A percentile compares a stretch with the other conserved stretches of the same genome.
phyloP scores from a whole-genome alignment of 306 rosid genomes.

The Mimosa bimucronata region DNA sequence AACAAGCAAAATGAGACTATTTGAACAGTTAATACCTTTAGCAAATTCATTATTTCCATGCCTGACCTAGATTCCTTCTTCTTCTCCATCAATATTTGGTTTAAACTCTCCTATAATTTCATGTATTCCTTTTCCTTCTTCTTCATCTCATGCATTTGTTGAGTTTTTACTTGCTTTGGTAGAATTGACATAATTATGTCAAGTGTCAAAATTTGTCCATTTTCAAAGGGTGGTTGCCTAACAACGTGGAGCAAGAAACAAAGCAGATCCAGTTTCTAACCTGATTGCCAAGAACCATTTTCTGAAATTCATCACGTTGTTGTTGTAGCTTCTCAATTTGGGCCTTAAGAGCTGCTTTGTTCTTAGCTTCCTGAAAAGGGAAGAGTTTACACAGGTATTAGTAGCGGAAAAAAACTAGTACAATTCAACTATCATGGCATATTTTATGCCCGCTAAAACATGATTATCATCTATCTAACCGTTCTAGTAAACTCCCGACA shows the following conservation, averaged over 20 bases:
- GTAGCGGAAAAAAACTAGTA: neutral
- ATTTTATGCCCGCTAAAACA: slow-evolving; percentile 17
- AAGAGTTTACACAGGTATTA: slow-evolving; percentile 33
- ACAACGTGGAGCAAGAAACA: slow-evolving; percentile 24
- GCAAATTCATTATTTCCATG: slow-evolving; percentile 98
- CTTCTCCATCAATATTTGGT: slow-evolving; percentile 98
- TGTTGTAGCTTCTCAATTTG: slow-evolving; percentile 96
- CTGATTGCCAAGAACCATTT: slow-evolving; percentile 99
- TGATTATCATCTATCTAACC: slow-evolving; percentile 43
- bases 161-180: slow-evolving; percentile 94
- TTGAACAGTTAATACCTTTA: slow-evolving; percentile 65
- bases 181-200: slow-evolving; percentile 32
- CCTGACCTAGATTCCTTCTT: slow-evolving; percentile 98
- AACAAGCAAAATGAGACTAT: slow-evolving; percentile 19
- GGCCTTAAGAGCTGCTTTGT: slow-evolving; percentile 80
- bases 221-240: slow-evolving; percentile 23
- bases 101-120: slow-evolving; percentile 96
- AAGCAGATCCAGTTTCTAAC: slow-evolving; percentile 49
- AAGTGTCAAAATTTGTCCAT: slow-evolving; percentile 45
- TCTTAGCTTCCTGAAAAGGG: slow-evolving; percentile 81
- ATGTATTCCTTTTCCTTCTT: slow-evolving; percentile 97
- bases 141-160: slow-evolving; percentile 97
- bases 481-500: slow-evolving; percentile 92
- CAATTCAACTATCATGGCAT: neutral
- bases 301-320: slow-evolving; percentile 96